A percentile compares a stretch with the other conserved stretches of the same genome.
These are phyloP conservation scores for Ophiostoma australiae DNA, from an alignment of 2,329 filamentous ascomycete genomes.

Conservation along the genomic window DNA sequence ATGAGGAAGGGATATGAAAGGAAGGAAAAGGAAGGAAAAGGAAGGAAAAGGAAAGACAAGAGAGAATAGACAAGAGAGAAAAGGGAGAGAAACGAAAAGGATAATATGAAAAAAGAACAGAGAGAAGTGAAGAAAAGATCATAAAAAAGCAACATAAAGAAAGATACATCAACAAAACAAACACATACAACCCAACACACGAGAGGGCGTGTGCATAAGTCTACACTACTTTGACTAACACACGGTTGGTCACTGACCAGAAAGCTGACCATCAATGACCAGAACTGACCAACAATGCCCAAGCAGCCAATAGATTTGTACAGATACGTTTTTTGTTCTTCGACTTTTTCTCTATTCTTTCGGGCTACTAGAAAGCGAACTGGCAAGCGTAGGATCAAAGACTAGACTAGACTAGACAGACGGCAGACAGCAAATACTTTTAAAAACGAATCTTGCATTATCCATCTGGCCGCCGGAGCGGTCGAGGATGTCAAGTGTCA, in stretches of 20 bases:
- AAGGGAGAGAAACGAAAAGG: too few relatives aligned
- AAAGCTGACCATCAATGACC: neutral
- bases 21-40: neutral
- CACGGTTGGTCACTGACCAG: neutral
- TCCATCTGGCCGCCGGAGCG: neutral
- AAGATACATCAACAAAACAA: neutral
- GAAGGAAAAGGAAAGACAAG: neutral
- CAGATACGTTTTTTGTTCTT: neutral
- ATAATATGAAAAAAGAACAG: too few relatives aligned
- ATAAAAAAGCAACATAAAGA: neutral
- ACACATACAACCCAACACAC: neutral
- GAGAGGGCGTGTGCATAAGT: constrained; percentile 3
- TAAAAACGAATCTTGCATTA: neutral
- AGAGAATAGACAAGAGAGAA: neutral
- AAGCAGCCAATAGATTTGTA: neutral
- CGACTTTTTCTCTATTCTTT: neutral
- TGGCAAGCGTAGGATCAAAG: neutral
- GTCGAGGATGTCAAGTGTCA: neutral
- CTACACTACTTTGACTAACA: neutral
- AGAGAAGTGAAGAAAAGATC: too few relatives aligned
- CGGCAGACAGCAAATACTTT: neutral
- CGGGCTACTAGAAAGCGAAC: neutral
- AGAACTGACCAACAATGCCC: neutral
- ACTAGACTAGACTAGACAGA: neutral
- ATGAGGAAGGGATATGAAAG: neutral